A percentile compares a stretch with the other conserved stretches of the same genome.
Conservation (phyloP, 176 grass and related monocot species). For the Dendrocalamus sinicus region DNA sequence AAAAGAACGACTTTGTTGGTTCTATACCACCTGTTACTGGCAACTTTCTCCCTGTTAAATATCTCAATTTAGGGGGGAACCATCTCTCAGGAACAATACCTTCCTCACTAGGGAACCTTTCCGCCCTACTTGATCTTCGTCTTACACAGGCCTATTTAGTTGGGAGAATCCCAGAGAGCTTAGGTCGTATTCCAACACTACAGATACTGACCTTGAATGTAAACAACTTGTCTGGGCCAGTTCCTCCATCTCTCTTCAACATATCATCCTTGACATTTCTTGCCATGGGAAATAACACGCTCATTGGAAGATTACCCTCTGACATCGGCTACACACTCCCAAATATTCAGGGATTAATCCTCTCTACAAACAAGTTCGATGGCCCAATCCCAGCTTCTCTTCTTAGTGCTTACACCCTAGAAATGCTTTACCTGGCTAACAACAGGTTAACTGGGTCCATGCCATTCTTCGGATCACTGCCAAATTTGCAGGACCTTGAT, state of each 20-base stretch:
- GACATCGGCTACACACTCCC: slow-evolving; percentile 21
- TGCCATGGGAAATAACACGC: slow-evolving; percentile 28
- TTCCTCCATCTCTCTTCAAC: slow-evolving; percentile 48
- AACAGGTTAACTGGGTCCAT: slow-evolving; percentile 42
- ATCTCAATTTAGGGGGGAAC: slow-evolving; percentile 42
- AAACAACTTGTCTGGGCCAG: slow-evolving; percentile 45
- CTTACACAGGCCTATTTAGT: slow-evolving; percentile 41
- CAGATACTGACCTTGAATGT: background rate
- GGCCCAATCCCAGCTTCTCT: slow-evolving; percentile 56
- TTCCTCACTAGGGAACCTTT: slow-evolving; percentile 57
- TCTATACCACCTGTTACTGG: slow-evolving; percentile 33
- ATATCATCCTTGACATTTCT: slow-evolving; percentile 37
- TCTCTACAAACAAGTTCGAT: slow-evolving; percentile 39
- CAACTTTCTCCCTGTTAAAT: background rate
- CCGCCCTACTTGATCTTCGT: slow-evolving; percentile 30
- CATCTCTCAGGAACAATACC: slow-evolving; percentile 55
- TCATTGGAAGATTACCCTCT: background rate
- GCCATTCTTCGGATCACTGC: slow-evolving; percentile 38
- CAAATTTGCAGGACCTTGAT: slow-evolving; percentile 33
- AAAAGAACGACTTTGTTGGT: slow-evolving; percentile 34
- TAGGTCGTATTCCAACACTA: slow-evolving; percentile 46
- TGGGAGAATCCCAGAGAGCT: slow-evolving; percentile 54
- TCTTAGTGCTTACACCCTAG: slow-evolving; percentile 14
- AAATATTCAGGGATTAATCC: slow-evolving; percentile 21
- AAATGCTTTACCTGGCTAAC: background rate